Evolutionary conservation across 2,329 filamentous ascomycete genomes (phyloP).

Genomic region (Xylariales sp.): DNA sequence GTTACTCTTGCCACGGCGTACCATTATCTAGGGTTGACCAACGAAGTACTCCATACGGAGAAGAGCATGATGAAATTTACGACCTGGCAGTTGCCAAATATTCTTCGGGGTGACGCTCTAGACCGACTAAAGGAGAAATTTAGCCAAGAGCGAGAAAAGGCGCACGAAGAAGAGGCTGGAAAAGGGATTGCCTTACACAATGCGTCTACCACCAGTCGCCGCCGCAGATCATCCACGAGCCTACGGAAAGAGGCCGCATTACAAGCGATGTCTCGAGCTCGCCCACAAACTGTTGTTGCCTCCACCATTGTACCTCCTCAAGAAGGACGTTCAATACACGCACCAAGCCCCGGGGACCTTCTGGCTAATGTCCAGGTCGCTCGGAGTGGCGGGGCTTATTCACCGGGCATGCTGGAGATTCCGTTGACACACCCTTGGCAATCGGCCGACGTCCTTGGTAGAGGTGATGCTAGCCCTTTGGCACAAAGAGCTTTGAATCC

Average conservation of each 20-base stretch:
- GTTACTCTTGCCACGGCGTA: conserved; percentile 96
- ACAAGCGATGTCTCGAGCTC: conserved; percentile 69
- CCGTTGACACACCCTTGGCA: conserved; percentile 46
- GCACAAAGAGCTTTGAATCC: conserved; percentile 66
- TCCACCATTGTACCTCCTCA: conserved; percentile 56
- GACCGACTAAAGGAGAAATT: conserved; percentile 94
- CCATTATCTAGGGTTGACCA: conserved; percentile 90
- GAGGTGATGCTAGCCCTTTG: conserved; percentile 58
- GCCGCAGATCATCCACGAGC: conserved; percentile 77
- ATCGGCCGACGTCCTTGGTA: conserved; percentile 48
- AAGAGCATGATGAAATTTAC: conserved; percentile 95
- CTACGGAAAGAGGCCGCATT: conserved; percentile 83
- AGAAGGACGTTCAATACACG: conserved; percentile 58
- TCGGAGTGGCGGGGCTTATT: conserved; percentile 65
- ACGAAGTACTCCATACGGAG: conserved; percentile 91
- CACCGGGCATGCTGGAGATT: conserved; percentile 48
- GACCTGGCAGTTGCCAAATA: conserved; percentile 89
- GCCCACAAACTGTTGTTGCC: conserved; percentile 57
- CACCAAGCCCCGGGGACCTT: conserved; percentile 79
- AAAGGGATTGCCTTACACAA: conserved; percentile 98
- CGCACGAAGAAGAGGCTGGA: conserved; percentile 81
- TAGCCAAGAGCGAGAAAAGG: conserved; percentile 81
- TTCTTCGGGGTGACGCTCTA: conserved; percentile 84
- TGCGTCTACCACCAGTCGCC: conserved; percentile 68
- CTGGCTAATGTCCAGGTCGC: conserved; percentile 81